Base-by-base conservation (phyloP, 345 rosid species). In the Linum lewisii region DNA sequence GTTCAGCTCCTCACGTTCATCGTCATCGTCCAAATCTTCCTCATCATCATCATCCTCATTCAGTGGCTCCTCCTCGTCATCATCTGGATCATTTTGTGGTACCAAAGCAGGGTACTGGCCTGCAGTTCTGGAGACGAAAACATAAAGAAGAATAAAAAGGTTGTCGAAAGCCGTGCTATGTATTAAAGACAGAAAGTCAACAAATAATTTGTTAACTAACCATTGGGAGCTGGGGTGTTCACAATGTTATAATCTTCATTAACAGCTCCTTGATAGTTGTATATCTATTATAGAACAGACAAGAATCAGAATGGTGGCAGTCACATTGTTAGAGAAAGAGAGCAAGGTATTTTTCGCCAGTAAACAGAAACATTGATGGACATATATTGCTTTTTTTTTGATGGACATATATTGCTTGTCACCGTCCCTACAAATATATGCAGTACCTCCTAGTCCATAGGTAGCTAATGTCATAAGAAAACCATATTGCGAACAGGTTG, bases 31-130 rank as follows among this genome's bases (percentile, higher is more conserved):
- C 68, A 89, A 69, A 21, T 93, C 99, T 15, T 90, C 86, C 0
- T 79, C 95, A n/a, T 57, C 60, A 1, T 94, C 99, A 52, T 94
- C 99, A 59, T 90, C 87, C 78, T 94, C 97, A 58, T 89, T 89
- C 73, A 94, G 67, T 32, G 89, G 78, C 58, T 70, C 85, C 64
- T 92, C 98, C 6, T 93, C 98, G 9, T 84, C 92, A 1, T 94
- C 90, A 25, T 45, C 69, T 54, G 63, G 71, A 72, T 85, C 89
- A 62, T 77, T 78, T 73, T 63, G 75, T 61, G 66, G 62, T 18
- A 51, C 77, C 56, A 66, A 65, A 54, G 87, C 89, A 72, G 95
- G 96, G 92, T 94, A 65, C 77, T 78, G 38, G 88, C 84, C 75
- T 85, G 97, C 59, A 81, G 57, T 10, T 94, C 99, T 89, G 72